Percentiles rank a stretch among this genome's conserved stretches.
Conservation (phyloP, 2,329 filamentous ascomycete species). For the Penicillium sp. region DNA sequence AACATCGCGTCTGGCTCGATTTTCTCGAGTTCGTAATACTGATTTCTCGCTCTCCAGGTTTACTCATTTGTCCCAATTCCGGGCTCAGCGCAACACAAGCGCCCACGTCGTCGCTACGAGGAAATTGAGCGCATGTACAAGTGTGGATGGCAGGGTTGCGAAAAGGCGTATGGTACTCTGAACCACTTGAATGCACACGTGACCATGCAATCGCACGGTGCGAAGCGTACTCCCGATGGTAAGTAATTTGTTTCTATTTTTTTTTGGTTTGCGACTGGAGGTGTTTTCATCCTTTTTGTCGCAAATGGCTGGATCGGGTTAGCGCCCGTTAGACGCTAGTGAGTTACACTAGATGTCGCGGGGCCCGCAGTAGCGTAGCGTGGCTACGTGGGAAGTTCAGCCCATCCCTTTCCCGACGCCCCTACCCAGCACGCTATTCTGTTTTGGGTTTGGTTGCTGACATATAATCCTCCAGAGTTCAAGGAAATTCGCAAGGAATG, state of each 20-base stretch:
- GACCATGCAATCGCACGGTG: constrained; percentile 96
- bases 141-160: constrained; percentile 96
- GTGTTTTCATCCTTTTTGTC: constrained; percentile 30
- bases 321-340: constrained; percentile 44
- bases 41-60: constrained; percentile 60
- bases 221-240: constrained; percentile 97
- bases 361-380: constrained; percentile 58
- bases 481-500: constrained; percentile 99
- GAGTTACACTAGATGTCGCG: constrained; percentile 53
- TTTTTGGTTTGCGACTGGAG: constrained; percentile 7
- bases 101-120: constrained; percentile 88
- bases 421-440: constrained; percentile 2
- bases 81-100: constrained; percentile 94
- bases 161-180: constrained; percentile 96
- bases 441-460: constrained; percentile 13
- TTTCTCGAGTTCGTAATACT: background rate
- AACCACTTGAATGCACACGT: constrained; percentile 98
- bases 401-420: constrained; percentile 23
- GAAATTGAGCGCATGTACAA: constrained; percentile 99
- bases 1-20: constrained; percentile 21
- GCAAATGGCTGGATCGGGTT: constrained; percentile 43
- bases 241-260: constrained; percentile 42
- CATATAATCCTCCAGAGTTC: constrained; percentile 67
- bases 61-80: constrained; percentile 98
- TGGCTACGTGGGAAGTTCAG: constrained; percentile 51